phyloP scores from a whole-genome alignment of 1,284 basidiomycete genomes.

The Ceratobasidium sp. region DNA sequence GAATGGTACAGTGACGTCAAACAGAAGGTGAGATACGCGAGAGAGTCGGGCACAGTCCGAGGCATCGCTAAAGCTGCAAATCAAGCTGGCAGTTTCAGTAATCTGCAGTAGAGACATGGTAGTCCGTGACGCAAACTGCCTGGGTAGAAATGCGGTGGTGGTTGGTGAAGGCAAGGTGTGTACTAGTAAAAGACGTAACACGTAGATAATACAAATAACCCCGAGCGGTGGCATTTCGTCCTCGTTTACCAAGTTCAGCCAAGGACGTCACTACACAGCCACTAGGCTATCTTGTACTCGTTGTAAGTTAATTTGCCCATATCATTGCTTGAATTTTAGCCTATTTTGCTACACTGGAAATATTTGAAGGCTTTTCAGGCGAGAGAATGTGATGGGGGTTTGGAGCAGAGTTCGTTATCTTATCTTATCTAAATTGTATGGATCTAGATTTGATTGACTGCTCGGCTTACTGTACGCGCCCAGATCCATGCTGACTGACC shows the following conservation, averaged over 20 bases:
- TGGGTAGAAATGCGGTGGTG: background rate
- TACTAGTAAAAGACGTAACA: background rate
- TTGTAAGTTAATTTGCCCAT: too few relatives aligned
- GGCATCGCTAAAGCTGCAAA: background rate
- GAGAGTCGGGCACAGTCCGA: background rate
- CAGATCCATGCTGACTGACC: constrained; percentile 26
- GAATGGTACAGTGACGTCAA: background rate
- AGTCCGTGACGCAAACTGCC: too few relatives aligned
- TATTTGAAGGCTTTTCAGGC: too few relatives aligned
- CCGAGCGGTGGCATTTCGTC: too few relatives aligned
- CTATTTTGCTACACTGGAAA: too few relatives aligned
- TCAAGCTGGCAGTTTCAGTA: background rate
- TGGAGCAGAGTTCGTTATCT: too few relatives aligned
- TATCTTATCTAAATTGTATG: background rate
- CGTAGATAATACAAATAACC: too few relatives aligned
- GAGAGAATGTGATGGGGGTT: background rate
- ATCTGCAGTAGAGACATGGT: background rate
- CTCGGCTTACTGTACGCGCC: constrained; percentile 1
- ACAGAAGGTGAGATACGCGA: background rate
- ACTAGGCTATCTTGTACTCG: too few relatives aligned
- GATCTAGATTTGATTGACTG: constrained; percentile 9
- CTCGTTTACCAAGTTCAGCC: too few relatives aligned
- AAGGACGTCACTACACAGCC: too few relatives aligned
- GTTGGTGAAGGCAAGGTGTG: background rate
- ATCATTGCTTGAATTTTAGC: too few relatives aligned